These are phyloP conservation scores for Chaetomium cochliodes DNA, from an alignment of 495 filamentous ascomycete species.

Conservation along the genomic window DNA sequence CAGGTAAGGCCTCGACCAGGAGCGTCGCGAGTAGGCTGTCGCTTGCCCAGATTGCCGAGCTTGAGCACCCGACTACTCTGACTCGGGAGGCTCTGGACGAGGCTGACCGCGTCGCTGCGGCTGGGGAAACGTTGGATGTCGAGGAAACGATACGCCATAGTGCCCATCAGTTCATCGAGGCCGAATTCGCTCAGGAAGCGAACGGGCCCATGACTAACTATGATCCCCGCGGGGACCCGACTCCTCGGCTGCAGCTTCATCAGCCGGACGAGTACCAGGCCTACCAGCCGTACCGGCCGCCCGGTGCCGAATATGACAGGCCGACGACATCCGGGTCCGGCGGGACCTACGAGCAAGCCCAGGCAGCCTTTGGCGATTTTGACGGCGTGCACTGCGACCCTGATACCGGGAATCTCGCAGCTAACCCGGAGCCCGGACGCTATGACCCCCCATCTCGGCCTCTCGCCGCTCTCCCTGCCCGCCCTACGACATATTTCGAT, in stretches of 20 bases:
- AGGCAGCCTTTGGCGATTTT: slow-evolving; percentile 80
- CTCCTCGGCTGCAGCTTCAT: slow-evolving; percentile 35
- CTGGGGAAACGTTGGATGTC: slow-evolving; percentile 32
- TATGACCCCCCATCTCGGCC: slow-evolving; percentile 31
- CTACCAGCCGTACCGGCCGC: slow-evolving; percentile 25
- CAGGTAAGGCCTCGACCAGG: slow-evolving; percentile 47
- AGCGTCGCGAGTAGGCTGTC: slow-evolving; percentile 47
- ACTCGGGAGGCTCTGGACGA: slow-evolving; percentile 47
- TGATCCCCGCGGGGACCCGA: slow-evolving; percentile 14
- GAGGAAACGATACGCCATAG: slow-evolving; percentile 37
- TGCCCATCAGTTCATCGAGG: slow-evolving; percentile 37
- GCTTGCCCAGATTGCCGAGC: slow-evolving; percentile 48
- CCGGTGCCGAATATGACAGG: slow-evolving; percentile 26
- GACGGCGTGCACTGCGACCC: slow-evolving; percentile 85
- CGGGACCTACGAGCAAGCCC: slow-evolving; percentile 68
- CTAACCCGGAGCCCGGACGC: slow-evolving; percentile 19
- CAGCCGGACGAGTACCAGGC: slow-evolving; percentile 29
- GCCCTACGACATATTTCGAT: slow-evolving; percentile 61
- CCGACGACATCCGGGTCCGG: slow-evolving; percentile 57
- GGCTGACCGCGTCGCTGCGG: slow-evolving; percentile 40
- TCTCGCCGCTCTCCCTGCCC: slow-evolving; percentile 17
- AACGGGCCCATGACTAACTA: slow-evolving; percentile 26
- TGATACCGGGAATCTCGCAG: slow-evolving; percentile 39
- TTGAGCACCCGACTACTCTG: slow-evolving; percentile 42
- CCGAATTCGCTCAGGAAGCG: slow-evolving; percentile 28